Percentiles rank a stretch among this genome's conserved stretches.
Evolutionary conservation across 106 monocot species (phyloP).

Genomic region (Dendrobium catenatum): DNA sequence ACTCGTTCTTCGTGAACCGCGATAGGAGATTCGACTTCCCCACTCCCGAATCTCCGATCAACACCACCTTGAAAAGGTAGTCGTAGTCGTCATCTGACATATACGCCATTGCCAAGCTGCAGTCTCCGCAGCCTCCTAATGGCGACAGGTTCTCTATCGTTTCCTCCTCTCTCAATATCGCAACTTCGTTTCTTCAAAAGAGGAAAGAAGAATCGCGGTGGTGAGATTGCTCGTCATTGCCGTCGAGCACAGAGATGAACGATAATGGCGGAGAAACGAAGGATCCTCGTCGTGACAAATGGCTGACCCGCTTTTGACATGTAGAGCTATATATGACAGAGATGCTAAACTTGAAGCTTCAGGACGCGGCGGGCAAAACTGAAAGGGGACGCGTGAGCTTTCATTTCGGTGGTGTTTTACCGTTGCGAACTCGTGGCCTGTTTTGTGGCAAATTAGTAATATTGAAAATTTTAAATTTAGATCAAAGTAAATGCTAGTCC

Average conservation of each 20-base stretch:
- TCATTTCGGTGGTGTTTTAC: too few relatives aligned
- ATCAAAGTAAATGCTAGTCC: too few relatives aligned
- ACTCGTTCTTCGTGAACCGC: conserved; percentile 65
- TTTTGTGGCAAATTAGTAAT: too few relatives aligned
- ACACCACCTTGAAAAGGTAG: conserved; percentile 49
- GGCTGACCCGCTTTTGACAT: neutral
- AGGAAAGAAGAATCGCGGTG: neutral
- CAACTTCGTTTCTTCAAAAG: neutral
- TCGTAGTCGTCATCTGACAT: conserved; percentile 12
- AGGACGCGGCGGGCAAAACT: too few relatives aligned
- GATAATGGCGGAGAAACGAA: neutral
- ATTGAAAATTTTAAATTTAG: too few relatives aligned
- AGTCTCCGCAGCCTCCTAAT: neutral
- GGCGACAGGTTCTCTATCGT: neutral
- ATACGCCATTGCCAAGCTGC: neutral
- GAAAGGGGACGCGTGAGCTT: too few relatives aligned
- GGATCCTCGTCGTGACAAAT: neutral
- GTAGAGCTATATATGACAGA: neutral
- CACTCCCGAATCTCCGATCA: conserved; percentile 45
- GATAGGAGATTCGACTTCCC: conserved; percentile 51
- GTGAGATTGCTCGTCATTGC: neutral
- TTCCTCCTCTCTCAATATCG: neutral
- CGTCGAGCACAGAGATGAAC: neutral
- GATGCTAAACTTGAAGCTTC: too few relatives aligned
- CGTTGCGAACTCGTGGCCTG: too few relatives aligned